These are phyloP conservation scores for Mortierella alpina DNA, from an alignment of 192 early-diverging fungal genomes.

Conservation along the genomic window DNA sequence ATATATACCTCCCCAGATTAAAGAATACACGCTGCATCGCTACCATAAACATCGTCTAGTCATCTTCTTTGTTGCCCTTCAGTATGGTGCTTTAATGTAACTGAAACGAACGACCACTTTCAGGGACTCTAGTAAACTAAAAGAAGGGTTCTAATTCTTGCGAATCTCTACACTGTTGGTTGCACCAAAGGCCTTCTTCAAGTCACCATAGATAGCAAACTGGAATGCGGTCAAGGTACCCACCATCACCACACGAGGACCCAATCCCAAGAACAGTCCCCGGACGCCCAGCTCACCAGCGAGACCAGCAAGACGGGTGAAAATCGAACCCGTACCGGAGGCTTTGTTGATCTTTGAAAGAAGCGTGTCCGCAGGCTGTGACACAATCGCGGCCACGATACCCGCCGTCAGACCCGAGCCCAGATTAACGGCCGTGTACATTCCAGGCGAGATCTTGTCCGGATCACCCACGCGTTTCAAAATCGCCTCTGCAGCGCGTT, in stretches of 20 bases:
- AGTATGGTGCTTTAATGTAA: not conserved
- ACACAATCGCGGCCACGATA: slow-evolving; percentile 71
- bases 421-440: not conserved
- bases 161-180: slow-evolving; percentile 54
- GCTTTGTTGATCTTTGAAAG: slow-evolving; percentile 78
- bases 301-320: slow-evolving; percentile 56
- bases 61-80: too few species aligned
- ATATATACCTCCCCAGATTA: not conserved
- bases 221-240: slow-evolving; percentile 68
- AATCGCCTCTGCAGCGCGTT: slow-evolving; percentile 61
- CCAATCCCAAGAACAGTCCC: slow-evolving; percentile 68
- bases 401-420: slow-evolving; percentile 63
- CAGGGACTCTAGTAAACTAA: too few species aligned
- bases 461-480: slow-evolving; percentile 45
- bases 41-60: not conserved
- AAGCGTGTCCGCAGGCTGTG: slow-evolving; percentile 73
- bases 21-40: not conserved
- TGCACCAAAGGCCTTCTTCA: slow-evolving; percentile 65
- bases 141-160: not conserved
- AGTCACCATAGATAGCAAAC: slow-evolving; percentile 71
- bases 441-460: not conserved
- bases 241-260: slow-evolving; percentile 72
- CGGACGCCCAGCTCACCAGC: slow-evolving; percentile 60
- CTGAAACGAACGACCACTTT: not conserved
- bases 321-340: slow-evolving; percentile 64